Conservation (phyloP, 1,284 basidiomycete species). For the Ceratobasidium sp. region DNA sequence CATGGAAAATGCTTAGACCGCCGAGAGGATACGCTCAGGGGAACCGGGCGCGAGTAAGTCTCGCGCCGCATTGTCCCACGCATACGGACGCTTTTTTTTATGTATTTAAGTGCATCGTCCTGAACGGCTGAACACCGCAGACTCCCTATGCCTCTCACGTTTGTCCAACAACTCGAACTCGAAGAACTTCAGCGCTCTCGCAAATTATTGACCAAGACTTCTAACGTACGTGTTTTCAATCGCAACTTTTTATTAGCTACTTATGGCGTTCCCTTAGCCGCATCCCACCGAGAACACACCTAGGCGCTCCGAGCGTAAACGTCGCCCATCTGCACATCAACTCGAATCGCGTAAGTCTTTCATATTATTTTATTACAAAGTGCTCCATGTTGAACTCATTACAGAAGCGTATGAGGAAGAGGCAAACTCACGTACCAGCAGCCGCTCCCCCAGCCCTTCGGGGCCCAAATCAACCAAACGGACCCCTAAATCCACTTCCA, state of each 20-base stretch:
- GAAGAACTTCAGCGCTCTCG: background rate
- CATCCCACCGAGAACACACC: background rate
- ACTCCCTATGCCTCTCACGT: background rate
- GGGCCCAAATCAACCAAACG: background rate
- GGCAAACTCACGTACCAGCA: background rate
- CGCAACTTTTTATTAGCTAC: background rate
- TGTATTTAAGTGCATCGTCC: background rate
- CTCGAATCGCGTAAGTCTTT: background rate
- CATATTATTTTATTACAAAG: background rate
- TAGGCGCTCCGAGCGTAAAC: background rate
- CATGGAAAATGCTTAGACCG: too few species aligned
- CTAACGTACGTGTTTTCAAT: background rate
- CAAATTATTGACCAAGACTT: too few species aligned
- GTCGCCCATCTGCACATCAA: conserved; percentile 5
- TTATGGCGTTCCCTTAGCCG: background rate
- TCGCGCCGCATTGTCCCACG: background rate
- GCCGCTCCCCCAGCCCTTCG: conserved; percentile 3
- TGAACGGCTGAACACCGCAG: background rate
- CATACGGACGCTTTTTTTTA: background rate
- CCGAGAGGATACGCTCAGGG: too few species aligned
- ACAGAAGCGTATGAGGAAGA: background rate
- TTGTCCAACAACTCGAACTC: background rate
- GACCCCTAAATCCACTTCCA: background rate
- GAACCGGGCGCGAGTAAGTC: background rate
- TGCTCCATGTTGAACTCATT: background rate